phyloP scores from a whole-genome alignment of 2,329 filamentous ascomycete genomes.

The Hypomyces perniciosus region DNA sequence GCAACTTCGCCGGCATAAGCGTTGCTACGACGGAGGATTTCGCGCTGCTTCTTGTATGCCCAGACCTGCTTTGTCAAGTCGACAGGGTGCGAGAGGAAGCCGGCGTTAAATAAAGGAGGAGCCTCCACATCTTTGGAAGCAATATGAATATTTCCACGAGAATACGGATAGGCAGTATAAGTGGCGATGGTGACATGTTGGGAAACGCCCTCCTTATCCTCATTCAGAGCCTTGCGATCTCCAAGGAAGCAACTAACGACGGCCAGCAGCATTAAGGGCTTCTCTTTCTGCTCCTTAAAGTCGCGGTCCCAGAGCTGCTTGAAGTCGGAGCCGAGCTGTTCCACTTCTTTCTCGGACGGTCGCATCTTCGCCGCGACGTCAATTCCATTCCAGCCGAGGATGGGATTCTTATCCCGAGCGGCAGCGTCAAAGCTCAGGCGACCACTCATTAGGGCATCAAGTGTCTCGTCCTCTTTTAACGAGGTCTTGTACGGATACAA shows the following conservation, averaged over 20 bases:
- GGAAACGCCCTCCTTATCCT: slow-evolving; percentile 9
- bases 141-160: slow-evolving; percentile 57
- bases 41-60: slow-evolving; percentile 58
- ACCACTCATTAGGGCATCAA: slow-evolving; percentile 48
- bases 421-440: slow-evolving; percentile 32
- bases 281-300: slow-evolving; percentile 37
- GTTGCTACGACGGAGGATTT: slow-evolving; percentile 50
- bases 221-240: slow-evolving; percentile 1
- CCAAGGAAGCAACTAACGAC: slow-evolving; percentile 24
- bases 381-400: slow-evolving; percentile 52
- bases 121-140: slow-evolving; percentile 34
- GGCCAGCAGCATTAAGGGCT: slow-evolving; percentile 42
- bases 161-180: slow-evolving; percentile 56
- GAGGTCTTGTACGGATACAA: slow-evolving; percentile 42
- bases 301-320: slow-evolving; percentile 49
- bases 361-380: slow-evolving; percentile 53
- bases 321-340: slow-evolving; percentile 47
- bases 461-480: slow-evolving; percentile 26
- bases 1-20: slow-evolving; percentile 43
- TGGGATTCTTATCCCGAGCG: slow-evolving; percentile 38
- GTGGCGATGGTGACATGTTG: slow-evolving; percentile 47
- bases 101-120: slow-evolving; percentile 49
- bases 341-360: slow-evolving; percentile 46
- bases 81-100: slow-evolving; percentile 40
- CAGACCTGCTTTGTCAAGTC: slow-evolving; percentile 55